Evolutionary conservation across 768 basidiomycete species (phyloP), one percentile per base, ranked within the genome.

Genomic region (Nidularia sp.): DNA sequence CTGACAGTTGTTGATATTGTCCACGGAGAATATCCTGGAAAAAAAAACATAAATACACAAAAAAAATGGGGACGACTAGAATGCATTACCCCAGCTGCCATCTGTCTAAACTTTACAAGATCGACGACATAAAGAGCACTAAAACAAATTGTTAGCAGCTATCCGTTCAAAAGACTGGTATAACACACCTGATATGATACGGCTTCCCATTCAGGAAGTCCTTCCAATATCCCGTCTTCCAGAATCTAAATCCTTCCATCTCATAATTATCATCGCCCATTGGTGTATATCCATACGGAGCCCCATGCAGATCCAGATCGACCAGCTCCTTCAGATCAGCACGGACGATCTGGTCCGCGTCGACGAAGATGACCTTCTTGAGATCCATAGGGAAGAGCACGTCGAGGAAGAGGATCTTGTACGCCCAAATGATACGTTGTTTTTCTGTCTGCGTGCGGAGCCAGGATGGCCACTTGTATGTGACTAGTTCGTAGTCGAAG

Each of bases 401-500:
- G 60, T 99, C 97, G 12, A 99, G 83, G 81, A 99, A 99, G 42
- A 99, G 85, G 56, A 99, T 99, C 72, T 99, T 98, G 78, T 98
- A 99, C 0, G 92, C 96, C 97, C 97, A 98, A 59, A 99, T 99
- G 51, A 96, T 88, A 7, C 97, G 82, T 67, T 99, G 97, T 68
- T 99, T 99, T 72, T 99, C 97, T 53, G 87, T 93, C 65, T 98
- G 97, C 10, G 83, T 83, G n/a, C 93, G 88, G 3, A 99, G 78
- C 96, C 96, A 99, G 1, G 90, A 90, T 0, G 97, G 97, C 96
- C 96, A 99, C 63, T 97, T 97, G 76, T 98, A 99, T 0, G 97
- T 99, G 51, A 99, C 90, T 10, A 99, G 79, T 63, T 98, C 96
- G 62, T 97, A 99, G 64, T 95, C 83, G 79, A 98, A 99, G 39